Conservation (phyloP, 2,329 filamentous ascomycete genomes). For the Monosporascus sp. region DNA sequence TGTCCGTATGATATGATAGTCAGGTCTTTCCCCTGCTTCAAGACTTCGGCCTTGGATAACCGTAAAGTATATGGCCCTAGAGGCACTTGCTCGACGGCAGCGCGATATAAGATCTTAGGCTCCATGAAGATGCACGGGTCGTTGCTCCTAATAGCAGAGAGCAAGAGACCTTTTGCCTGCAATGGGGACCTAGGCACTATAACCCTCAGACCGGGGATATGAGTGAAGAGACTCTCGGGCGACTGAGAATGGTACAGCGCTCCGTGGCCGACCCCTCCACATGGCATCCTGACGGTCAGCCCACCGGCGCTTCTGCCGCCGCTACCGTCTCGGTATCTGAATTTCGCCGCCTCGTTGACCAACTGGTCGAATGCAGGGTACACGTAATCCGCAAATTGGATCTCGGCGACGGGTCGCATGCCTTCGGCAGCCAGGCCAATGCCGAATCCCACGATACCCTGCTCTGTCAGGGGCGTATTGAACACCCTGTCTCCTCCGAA, state of each 20-base stretch:
- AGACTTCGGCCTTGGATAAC: slow-evolving; percentile 75
- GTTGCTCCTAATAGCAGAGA: slow-evolving; percentile 71
- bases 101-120: slow-evolving; percentile 87
- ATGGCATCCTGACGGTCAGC: slow-evolving; percentile 84
- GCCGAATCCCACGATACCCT: slow-evolving; percentile 90
- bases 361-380: slow-evolving; percentile 92
- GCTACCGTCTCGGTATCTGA: slow-evolving; percentile 66
- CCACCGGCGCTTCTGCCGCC: slow-evolving; percentile 63
- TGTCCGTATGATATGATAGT: slow-evolving; percentile 88
- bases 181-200: slow-evolving; percentile 80
- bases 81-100: slow-evolving; percentile 87
- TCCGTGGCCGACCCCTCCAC: slow-evolving; percentile 83
- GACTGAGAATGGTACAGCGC: slow-evolving; percentile 85
- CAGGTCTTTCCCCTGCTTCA: slow-evolving; percentile 74
- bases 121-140: slow-evolving; percentile 93
- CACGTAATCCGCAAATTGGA: slow-evolving; percentile 93
- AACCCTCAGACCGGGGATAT: slow-evolving; percentile 79
- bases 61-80: slow-evolving; percentile 76
- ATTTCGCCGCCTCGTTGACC: slow-evolving; percentile 89
- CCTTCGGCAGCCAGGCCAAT: slow-evolving; percentile 87
- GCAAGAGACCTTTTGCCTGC: slow-evolving; percentile 82
- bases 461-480: slow-evolving; percentile 91
- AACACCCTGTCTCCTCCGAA: slow-evolving; percentile 89
- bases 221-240: slow-evolving; percentile 82
- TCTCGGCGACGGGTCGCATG: slow-evolving; percentile 88